A percentile compares a stretch with the other conserved stretches of the same genome.
Evolutionary conservation across 75 land plant genomes (phyloP).

Genomic region (Sequoiadendron giganteum): DNA sequence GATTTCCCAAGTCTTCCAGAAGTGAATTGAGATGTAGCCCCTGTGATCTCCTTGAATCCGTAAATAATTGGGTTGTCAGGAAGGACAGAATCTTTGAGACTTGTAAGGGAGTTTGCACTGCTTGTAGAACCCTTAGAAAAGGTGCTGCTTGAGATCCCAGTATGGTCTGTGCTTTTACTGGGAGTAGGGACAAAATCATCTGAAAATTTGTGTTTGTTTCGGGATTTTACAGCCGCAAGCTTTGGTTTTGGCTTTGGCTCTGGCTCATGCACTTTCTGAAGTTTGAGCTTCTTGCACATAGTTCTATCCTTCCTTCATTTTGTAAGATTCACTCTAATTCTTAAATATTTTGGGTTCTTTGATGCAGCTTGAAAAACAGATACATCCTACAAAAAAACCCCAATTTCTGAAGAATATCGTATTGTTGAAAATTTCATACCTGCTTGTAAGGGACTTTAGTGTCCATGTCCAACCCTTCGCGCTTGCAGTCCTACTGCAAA

Average conservation of each 20-base stretch:
- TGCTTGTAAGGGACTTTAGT: not conserved
- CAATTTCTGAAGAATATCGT: not conserved
- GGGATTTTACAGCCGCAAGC: not conserved
- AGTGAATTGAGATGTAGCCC: conserved; percentile 17
- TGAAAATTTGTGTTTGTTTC: not conserved
- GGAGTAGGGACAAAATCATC: not conserved
- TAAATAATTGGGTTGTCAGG: conserved; percentile 14
- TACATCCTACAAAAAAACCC: not conserved
- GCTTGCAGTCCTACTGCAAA: not conserved
- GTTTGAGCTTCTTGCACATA: conserved; percentile 1
- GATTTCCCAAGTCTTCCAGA: not conserved
- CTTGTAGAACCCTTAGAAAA: conserved; percentile 6
- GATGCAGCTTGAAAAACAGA: not conserved
- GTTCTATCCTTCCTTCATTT: not conserved
- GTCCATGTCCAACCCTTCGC: not conserved
- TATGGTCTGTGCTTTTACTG: not conserved
- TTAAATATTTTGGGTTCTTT: not conserved
- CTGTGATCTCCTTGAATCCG: conserved; percentile 11
- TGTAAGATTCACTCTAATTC: not conserved
- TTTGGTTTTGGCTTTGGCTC: not conserved
- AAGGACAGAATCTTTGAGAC: conserved; percentile 2
- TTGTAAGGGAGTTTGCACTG: not conserved
- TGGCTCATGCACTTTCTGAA: not conserved
- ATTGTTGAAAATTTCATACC: not conserved
- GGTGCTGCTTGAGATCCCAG: not conserved